phyloP scores from a whole-genome alignment of 2,329 filamentous ascomycete species.

The Cordyceps javanica region DNA sequence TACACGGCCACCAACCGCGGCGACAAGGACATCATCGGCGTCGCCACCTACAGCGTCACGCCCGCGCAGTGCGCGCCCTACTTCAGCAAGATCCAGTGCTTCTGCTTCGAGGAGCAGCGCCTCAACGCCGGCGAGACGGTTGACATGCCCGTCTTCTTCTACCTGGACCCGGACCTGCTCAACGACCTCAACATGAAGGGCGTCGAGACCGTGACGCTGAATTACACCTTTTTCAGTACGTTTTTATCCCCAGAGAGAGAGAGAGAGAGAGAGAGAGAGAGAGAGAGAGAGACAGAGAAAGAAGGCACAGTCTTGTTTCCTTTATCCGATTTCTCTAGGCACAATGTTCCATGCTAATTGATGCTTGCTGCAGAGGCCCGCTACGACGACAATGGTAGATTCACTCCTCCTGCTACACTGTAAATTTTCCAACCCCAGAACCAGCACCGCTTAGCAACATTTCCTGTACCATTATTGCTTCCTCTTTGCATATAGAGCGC shows the following conservation, averaged over 20 bases:
- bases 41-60: slow-evolving; percentile 95
- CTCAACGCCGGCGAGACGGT: slow-evolving; percentile 93
- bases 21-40: slow-evolving; percentile 89
- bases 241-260: slow-evolving; percentile 17
- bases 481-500: neutral
- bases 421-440: slow-evolving; percentile 16
- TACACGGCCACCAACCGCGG: slow-evolving; percentile 94
- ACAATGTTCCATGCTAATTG: too few relatives aligned
- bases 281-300: too few relatives aligned
- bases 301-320: too few relatives aligned
- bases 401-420: slow-evolving; percentile 30
- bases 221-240: slow-evolving; percentile 98
- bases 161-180: slow-evolving; percentile 91
- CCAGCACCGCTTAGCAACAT: neutral
- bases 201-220: slow-evolving; percentile 91
- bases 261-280: too few relatives aligned
- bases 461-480: slow-evolving; percentile 6
- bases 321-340: too few relatives aligned
- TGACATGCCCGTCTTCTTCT: slow-evolving; percentile 99
- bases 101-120: slow-evolving; percentile 96
- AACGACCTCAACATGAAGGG: slow-evolving; percentile 89
- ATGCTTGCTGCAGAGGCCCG: slow-evolving; percentile 33
- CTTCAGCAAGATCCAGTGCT: slow-evolving; percentile 99
- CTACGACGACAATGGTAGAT: slow-evolving; percentile 40
- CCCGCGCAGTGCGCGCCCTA: slow-evolving; percentile 94